phyloP scores from a whole-genome alignment of 805 yeast species.

The Starmerella floricola region DNA sequence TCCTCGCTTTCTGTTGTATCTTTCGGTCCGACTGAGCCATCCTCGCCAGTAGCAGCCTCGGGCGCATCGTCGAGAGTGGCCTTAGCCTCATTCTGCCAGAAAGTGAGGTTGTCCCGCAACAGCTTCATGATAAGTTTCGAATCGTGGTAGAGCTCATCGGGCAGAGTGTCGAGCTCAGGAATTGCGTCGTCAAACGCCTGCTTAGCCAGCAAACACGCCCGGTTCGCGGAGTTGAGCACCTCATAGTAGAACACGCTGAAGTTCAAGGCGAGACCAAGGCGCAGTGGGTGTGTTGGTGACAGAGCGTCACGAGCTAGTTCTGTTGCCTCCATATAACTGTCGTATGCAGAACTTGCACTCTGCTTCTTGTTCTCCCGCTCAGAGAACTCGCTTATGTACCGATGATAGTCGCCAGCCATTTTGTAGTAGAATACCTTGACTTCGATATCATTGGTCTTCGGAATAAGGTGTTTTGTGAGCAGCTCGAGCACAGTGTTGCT shows the following conservation, averaged over 20 bases:
- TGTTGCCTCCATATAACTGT: conserved; percentile 89
- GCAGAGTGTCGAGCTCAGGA: conserved; percentile 93
- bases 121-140: conserved; percentile 98
- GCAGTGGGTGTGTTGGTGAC: conserved; percentile 97
- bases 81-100: conserved; percentile 73
- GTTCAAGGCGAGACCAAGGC: conserved; percentile 94
- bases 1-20: too few species aligned
- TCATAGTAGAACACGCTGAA: conserved; percentile 97
- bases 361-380: conserved; percentile 80
- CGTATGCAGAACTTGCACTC: conserved; percentile 84
- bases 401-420: conserved; percentile 99
- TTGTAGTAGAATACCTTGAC: conserved; percentile 96
- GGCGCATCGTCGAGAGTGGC: background rate
- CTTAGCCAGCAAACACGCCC: conserved; percentile 97
- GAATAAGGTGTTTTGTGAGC: conserved; percentile 77
- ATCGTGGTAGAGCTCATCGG: conserved; percentile 97
- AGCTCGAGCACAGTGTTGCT: conserved; percentile 89
- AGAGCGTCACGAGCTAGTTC: conserved; percentile 94
- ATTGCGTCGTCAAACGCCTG: conserved; percentile 99
- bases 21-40: too few species aligned
- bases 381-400: conserved; percentile 96
- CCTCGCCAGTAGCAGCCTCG: background rate
- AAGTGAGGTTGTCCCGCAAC: conserved; percentile 92
- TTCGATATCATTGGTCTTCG: conserved; percentile 92
- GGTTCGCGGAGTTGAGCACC: conserved; percentile 94